These are phyloP conservation scores for Leishmania gerbilli DNA, from an alignment of 208 protist species.

Conservation along the genomic window DNA sequence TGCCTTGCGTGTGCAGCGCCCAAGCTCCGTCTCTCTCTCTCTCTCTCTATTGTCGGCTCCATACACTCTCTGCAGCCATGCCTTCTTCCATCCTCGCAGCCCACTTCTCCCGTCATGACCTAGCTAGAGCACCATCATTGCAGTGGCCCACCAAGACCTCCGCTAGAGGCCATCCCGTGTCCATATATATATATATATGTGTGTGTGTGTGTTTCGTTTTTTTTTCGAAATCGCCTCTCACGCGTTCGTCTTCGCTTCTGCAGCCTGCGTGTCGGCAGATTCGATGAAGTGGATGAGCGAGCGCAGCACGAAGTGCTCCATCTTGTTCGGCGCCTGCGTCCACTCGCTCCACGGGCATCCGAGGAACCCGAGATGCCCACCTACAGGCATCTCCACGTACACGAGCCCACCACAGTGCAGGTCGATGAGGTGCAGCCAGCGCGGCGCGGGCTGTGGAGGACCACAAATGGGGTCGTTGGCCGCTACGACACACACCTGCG, in stretches of 20 bases:
- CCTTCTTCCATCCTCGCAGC: not conserved
- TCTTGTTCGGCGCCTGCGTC: constrained; percentile 30
- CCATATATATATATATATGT: not conserved
- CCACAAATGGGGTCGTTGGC: constrained; percentile 61
- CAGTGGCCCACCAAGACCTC: not conserved
- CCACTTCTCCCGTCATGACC: not conserved
- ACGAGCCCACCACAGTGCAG: constrained; percentile 32
- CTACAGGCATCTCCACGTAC: constrained; percentile 54
- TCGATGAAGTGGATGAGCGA: constrained; percentile 22
- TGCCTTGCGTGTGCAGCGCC: not conserved
- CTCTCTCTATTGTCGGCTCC: not conserved
- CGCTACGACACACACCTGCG: constrained; percentile 46
- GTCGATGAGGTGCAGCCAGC: constrained; percentile 37
- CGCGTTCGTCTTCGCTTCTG: not conserved
- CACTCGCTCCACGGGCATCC: constrained; percentile 32
- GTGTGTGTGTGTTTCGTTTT: not conserved
- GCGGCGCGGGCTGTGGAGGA: constrained; percentile 16
- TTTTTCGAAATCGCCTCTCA: not conserved
- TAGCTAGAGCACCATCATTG: not conserved
- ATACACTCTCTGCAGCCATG: not conserved
- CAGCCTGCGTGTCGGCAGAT: not conserved
- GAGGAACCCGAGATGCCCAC: constrained; percentile 70
- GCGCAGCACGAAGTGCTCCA: constrained; percentile 49
- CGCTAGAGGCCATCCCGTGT: not conserved
- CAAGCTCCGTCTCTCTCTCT: not conserved